Evolutionary conservation across 1,284 basidiomycete species (phyloP), one percentile per base, ranked within the genome.

Genomic region (Laetiporus sulphureus): DNA sequence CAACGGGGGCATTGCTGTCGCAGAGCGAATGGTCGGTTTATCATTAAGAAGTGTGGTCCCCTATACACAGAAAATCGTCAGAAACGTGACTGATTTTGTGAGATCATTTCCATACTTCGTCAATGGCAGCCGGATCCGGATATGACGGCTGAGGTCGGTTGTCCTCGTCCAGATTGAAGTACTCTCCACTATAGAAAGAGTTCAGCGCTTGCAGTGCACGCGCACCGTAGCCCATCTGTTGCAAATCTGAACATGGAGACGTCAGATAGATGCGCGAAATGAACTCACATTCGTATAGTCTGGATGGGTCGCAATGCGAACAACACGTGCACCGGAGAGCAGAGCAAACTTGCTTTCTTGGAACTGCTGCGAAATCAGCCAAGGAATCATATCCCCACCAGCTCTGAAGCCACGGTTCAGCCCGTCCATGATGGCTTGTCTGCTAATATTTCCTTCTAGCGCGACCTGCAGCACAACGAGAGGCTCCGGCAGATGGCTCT

Each of bases 331-430:
- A 0, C 96, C 96, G 23, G 89, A 93, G 50, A 99, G 68, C 64
- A 77, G 72, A 3, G 91, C 95, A 64, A 99, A 99, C 62, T 91
- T 87, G 53, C 78, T 84, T 63, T 99, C 96, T 69, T 98, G 93
- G 73, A 92, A 99, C 65, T 96, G 93, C 61, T 95, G 91, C 30
- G 90, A 83, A 27, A 99, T 72, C 19, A 96, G 72, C 96, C 96
- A 99, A 1, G 96, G 96, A 50, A 99, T 98, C 77, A 99, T 82
- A 68, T 99, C 96, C 2, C 96, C 96, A 1, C 91, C 88, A 3
- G 89, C 86, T 46, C 89, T 72, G 54, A 83, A 69, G 11, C 91
- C 91, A 36, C 90, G 71, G 32, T 77, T 76, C 12, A 98, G 64
- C 36, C 87, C 86, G 49, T 94, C 92, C 70, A 97, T 70, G 44